These are phyloP conservation scores for Apostasia ramifera DNA, from an alignment of 106 monocot genomes.

Conservation along the genomic window DNA sequence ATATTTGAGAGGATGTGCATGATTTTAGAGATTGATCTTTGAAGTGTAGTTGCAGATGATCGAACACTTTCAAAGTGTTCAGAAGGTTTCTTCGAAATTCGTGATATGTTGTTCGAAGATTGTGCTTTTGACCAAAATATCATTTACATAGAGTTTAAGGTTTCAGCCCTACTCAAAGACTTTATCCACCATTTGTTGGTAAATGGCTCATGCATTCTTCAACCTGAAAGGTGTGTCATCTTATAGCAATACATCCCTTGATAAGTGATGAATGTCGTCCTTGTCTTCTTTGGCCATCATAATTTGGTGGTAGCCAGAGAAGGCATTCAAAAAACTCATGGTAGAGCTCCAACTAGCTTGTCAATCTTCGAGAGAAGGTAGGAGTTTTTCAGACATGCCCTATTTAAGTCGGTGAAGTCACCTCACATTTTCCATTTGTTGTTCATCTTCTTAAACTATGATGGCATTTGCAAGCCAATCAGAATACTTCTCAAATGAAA, in stretches of 20 bases:
- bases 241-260: not conserved
- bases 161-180: not conserved
- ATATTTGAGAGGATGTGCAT: too few species aligned
- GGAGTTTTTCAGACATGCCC: not conserved
- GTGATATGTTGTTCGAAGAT: not conserved
- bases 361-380: not conserved
- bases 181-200: not conserved
- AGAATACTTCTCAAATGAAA: slow-evolving; percentile 2
- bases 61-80: not conserved
- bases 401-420: not conserved
- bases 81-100: not conserved
- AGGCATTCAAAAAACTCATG: not conserved
- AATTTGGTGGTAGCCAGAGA: not conserved
- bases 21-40: too few species aligned
- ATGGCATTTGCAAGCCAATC: not conserved
- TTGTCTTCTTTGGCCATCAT: not conserved
- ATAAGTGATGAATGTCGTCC: not conserved
- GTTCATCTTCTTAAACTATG: not conserved
- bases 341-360: not conserved
- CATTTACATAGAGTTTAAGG: not conserved
- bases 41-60: too few species aligned
- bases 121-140: not conserved
- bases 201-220: not conserved
- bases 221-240: not conserved
- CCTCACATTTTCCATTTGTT: slow-evolving; percentile 4